A percentile compares a stretch with the other conserved stretches of the same genome.
phyloP scores from a whole-genome alignment of 306 rosid species.

The Macrotyloma uniflorum region DNA sequence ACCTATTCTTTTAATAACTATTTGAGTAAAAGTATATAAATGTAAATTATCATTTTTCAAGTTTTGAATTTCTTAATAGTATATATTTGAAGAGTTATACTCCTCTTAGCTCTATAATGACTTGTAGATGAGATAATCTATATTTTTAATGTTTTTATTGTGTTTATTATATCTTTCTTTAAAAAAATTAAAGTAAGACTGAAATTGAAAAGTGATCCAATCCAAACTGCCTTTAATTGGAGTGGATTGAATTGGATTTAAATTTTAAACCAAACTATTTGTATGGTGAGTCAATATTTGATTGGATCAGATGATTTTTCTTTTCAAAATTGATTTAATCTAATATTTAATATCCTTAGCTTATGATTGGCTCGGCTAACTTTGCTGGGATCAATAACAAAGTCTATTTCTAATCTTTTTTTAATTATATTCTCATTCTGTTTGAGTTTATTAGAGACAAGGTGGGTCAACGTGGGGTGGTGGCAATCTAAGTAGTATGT shows the following conservation, averaged over 20 bases:
- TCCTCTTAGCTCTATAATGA: not conserved
- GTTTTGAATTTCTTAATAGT: not conserved
- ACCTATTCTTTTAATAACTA: not conserved
- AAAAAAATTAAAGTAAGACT: not conserved
- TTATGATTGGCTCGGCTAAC: constrained; percentile 26
- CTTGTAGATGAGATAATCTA: not conserved
- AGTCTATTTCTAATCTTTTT: constrained; percentile 1
- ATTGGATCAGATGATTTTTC: not conserved
- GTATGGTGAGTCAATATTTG: not conserved
- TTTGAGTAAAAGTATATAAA: not conserved
- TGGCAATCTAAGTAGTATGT: constrained; percentile 97
- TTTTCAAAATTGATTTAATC: not conserved
- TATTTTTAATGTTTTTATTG: not conserved
- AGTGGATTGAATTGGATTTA: not conserved
- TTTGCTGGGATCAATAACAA: constrained; percentile 2
- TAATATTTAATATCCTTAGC: not conserved
- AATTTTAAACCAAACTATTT: not conserved
- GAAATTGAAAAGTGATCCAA: not conserved
- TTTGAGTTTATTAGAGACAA: constrained; percentile 68
- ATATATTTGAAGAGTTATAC: not conserved
- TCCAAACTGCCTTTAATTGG: not conserved
- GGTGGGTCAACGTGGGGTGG: constrained; percentile 99
- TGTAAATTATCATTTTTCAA: not conserved
- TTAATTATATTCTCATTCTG: constrained; percentile 31
- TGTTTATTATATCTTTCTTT: not conserved